Conservation (phyloP, 2,329 filamentous ascomycete genomes). For the Colletotrichum cordylinicola region DNA sequence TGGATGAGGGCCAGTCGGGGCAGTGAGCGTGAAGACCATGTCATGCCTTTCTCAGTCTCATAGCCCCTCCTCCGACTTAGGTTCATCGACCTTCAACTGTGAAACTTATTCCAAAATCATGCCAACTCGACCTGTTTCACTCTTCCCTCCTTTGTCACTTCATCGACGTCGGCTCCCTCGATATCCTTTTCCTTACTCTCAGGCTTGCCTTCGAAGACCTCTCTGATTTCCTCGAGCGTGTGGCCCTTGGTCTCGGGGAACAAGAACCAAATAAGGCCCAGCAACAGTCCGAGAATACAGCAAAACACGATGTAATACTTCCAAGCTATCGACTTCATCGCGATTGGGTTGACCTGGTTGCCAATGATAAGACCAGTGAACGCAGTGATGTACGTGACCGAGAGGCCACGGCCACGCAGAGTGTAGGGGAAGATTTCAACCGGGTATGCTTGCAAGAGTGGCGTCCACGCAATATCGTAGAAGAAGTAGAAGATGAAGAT, state of each 20-base stretch:
- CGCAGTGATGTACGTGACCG: slow-evolving; percentile 15
- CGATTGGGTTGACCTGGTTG: slow-evolving; percentile 49
- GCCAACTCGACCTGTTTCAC: background rate
- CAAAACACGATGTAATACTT: slow-evolving; percentile 28
- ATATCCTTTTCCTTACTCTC: background rate
- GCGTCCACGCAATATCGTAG: slow-evolving; percentile 22
- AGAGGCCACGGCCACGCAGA: slow-evolving; percentile 22
- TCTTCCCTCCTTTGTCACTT: background rate
- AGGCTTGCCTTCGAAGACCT: slow-evolving; percentile 17
- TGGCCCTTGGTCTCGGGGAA: slow-evolving; percentile 33
- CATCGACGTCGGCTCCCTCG: background rate
- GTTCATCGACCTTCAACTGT: background rate
- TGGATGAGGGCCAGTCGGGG: background rate
- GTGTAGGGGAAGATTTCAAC: slow-evolving; percentile 25
- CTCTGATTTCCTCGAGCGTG: slow-evolving; percentile 25
- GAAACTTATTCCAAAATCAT: background rate
- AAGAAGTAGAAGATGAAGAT: slow-evolving; percentile 24
- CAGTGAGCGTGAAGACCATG: background rate
- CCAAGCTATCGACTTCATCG: slow-evolving; percentile 35
- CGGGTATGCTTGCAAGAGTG: slow-evolving; percentile 18
- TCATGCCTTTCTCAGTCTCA: background rate
- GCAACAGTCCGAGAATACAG: slow-evolving; percentile 18
- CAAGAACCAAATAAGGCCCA: slow-evolving; percentile 27
- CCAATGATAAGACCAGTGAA: slow-evolving; percentile 31
- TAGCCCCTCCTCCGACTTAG: background rate